Conservation (phyloP, 148 eudicot species). For the Rhododendron griersonianum region DNA sequence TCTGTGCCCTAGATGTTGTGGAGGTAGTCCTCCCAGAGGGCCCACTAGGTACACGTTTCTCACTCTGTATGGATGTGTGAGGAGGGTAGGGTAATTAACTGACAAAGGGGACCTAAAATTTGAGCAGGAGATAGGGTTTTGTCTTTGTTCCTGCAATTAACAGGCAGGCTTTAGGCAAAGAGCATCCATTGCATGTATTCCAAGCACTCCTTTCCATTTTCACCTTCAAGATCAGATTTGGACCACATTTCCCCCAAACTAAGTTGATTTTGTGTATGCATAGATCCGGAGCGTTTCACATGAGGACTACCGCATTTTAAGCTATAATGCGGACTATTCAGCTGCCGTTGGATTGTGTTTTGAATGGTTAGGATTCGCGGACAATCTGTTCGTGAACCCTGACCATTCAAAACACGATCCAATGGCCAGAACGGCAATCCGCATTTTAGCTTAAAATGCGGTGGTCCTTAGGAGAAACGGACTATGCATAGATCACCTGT, state of each 20-base stretch:
- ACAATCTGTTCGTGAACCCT: no score
- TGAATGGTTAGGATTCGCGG: no score
- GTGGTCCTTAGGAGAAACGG: no score
- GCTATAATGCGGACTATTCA: no score
- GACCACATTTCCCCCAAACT: background rate
- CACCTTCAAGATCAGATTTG: slow-evolving; percentile 1
- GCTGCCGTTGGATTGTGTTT: no score
- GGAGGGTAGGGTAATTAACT: background rate
- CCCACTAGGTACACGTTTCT: background rate
- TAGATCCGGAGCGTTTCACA: no score
- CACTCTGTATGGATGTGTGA: background rate
- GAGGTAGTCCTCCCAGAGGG: background rate
- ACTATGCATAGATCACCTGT: no score
- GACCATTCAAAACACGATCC: no score
- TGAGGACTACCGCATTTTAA: no score
- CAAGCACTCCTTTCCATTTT: slow-evolving; percentile 14
- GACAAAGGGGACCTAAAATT: background rate
- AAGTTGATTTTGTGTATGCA: background rate
- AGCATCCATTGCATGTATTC: slow-evolving; percentile 10
- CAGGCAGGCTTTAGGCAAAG: background rate
- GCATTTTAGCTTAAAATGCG: no score
- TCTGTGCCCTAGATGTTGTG: background rate
- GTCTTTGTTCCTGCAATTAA: slow-evolving; percentile 1
- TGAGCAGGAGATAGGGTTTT: background rate
- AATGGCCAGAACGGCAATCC: no score